Evolutionary conservation across 2,329 filamentous ascomycete species (phyloP).

Genomic region (Trichoderma sp.): DNA sequence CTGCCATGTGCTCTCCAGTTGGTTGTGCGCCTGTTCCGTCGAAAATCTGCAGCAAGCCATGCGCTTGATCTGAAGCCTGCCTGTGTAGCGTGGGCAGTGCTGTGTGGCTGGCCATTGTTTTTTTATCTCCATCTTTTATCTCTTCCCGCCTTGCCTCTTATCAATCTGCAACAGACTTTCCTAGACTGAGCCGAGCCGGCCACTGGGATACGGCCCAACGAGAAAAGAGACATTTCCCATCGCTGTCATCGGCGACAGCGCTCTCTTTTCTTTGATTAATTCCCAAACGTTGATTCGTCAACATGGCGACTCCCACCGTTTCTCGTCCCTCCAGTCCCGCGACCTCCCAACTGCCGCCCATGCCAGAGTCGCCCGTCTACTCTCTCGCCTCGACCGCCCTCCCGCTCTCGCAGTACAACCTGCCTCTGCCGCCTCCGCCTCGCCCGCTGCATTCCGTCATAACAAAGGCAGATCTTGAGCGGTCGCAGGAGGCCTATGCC

Average conservation of each 20-base stretch:
- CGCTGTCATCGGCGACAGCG: not conserved
- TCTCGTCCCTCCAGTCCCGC: constrained; percentile 51
- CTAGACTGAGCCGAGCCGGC: not conserved
- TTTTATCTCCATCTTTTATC: not conserved
- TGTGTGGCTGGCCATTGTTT: constrained; percentile 2
- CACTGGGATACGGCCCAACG: not conserved
- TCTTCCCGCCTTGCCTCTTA: not conserved
- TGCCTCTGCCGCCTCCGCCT: constrained; percentile 63
- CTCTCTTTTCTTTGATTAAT: not conserved
- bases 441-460: constrained; percentile 60
- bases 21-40: not conserved
- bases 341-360: constrained; percentile 58
- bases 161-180: not conserved
- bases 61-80: not conserved
- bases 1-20: not conserved
- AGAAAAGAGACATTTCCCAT: not conserved
- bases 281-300: not conserved
- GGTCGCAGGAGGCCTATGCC: constrained; percentile 63
- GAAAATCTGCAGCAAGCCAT: constrained; percentile 1
- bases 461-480: constrained; percentile 63
- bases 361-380: constrained; percentile 65
- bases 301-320: constrained; percentile 23
- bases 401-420: constrained; percentile 58
- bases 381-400: constrained; percentile 65
- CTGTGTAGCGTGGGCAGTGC: not conserved